phyloP scores from a whole-genome alignment of 345 rosid genomes.

The Eucalyptus brandiana region DNA sequence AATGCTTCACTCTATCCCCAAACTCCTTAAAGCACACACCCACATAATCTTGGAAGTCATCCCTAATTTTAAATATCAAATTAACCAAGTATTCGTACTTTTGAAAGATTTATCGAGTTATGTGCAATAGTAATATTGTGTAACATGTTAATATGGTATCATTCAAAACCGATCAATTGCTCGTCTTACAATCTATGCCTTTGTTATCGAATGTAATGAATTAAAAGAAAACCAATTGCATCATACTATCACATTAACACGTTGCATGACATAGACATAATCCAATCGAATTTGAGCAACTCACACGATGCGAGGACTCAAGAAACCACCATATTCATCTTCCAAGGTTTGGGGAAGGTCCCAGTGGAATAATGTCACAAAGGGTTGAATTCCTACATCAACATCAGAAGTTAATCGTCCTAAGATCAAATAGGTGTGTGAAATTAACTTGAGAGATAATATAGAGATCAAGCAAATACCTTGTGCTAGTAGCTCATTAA shows the following conservation, averaged over 20 bases:
- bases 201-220: background rate
- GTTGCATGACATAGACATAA: background rate
- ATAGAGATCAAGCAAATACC: background rate
- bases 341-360: conserved; percentile 25
- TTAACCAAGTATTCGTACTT: background rate
- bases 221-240: background rate
- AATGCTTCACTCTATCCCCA: conserved; percentile 51
- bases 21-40: conserved; percentile 24
- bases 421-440: background rate
- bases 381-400: conserved; percentile 9
- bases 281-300: background rate
- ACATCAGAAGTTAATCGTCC: background rate
- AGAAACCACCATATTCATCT: conserved; percentile 11
- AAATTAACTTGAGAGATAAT: background rate
- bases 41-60: conserved; percentile 24
- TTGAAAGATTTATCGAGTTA: background rate
- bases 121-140: background rate
- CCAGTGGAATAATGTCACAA: conserved; percentile 24
- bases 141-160: background rate
- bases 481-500: conserved; percentile 15
- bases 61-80: background rate
- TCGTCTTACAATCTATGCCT: background rate
- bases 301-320: conserved; percentile 14
- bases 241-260: no score
- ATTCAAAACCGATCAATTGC: background rate